Evolutionary conservation across 2,329 filamentous ascomycete genomes (phyloP), one percentile per base, ranked within the genome.

Genomic region (Paramyrothecium sp.): DNA sequence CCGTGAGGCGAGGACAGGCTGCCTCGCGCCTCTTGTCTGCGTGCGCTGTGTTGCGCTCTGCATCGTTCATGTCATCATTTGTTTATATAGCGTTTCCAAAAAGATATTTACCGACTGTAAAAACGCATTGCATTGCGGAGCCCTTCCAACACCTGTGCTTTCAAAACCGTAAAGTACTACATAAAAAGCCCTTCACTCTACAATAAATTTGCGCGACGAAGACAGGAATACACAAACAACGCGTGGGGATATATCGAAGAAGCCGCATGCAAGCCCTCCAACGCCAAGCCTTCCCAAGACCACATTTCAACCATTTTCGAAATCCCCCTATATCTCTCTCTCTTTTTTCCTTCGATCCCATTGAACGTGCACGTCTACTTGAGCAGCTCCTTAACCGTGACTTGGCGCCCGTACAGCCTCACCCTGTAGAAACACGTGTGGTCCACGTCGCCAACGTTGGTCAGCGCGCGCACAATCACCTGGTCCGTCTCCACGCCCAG

Each of bases 361-460:
- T 30, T 30, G 4, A 5, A 30, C 26, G 26, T 30, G 26, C 26
- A 30, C 26, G 10, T 10, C 26, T 30, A 30, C 26, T 30, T 30
- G 26, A 30, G 26, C 26, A 30, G 4, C 10, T 30, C 26, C 4
- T 30, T 10, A 4, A 30, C 13, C 38, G 13, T 19, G 38, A 44
- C 38, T 44, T 44, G 5, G 7, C n/a, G 38, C 38, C 87, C 73
- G 66, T 84, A 88, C 49, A 89, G 58, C 56, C 80, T 74, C n/a
- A 88, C 70, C 1, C 86, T 76, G 71, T 89, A 90, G 64, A 90
- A 81, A 67, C 87, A 89, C 3, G 86, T 89, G 65, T 87, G 85
- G 51, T 83, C 73, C 23, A 65, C 67, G 11, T 78, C 74, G 16
- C 86, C 86, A 64, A 86, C 81, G 66, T 89, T 89, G 65, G 73